Conservation (phyloP, 2,329 filamentous ascomycete genomes). For the Microcyclosporella mali region DNA sequence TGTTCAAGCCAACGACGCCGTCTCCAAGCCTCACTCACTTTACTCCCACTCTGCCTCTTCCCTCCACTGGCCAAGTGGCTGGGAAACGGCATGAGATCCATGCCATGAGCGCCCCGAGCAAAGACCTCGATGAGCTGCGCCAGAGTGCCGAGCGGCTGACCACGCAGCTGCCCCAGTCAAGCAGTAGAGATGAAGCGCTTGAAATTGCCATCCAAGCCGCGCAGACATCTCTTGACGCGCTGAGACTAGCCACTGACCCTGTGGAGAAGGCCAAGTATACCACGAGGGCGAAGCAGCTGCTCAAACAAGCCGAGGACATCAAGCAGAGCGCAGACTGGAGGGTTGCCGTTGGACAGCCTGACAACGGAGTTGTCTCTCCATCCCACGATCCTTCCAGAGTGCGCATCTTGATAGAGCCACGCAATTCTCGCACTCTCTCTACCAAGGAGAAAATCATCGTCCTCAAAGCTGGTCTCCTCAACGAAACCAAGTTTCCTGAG, state of each 20-base stretch:
- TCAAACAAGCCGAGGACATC: conserved; percentile 68
- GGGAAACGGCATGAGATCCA: too few relatives aligned
- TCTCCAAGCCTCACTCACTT: too few relatives aligned
- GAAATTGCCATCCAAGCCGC: conserved; percentile 68
- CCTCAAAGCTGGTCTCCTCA: conserved; percentile 68
- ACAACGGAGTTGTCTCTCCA: neutral
- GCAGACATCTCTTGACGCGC: conserved; percentile 74
- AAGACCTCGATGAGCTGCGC: conserved; percentile 17
- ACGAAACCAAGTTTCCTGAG: conserved; percentile 76
- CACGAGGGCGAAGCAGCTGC: conserved; percentile 61
- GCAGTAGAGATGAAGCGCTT: conserved; percentile 54
- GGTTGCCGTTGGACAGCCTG: conserved; percentile 3
- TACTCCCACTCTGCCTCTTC: too few relatives aligned
- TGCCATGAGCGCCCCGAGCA: conserved; percentile 13
- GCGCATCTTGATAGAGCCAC: conserved; percentile 40
- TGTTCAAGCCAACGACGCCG: too few relatives aligned
- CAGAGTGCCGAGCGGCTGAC: conserved; percentile 19
- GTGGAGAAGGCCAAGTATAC: conserved; percentile 60
- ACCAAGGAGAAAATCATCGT: conserved; percentile 71
- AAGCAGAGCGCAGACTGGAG: conserved; percentile 47
- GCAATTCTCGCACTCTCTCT: conserved; percentile 58
- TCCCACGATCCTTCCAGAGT: conserved; percentile 18
- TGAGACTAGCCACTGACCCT: conserved; percentile 55
- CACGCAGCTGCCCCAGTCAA: conserved; percentile 17
- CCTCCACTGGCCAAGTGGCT: too few relatives aligned